phyloP scores from a whole-genome alignment of 257 asterid genomes.

The Lithospermum erythrorhizon region DNA sequence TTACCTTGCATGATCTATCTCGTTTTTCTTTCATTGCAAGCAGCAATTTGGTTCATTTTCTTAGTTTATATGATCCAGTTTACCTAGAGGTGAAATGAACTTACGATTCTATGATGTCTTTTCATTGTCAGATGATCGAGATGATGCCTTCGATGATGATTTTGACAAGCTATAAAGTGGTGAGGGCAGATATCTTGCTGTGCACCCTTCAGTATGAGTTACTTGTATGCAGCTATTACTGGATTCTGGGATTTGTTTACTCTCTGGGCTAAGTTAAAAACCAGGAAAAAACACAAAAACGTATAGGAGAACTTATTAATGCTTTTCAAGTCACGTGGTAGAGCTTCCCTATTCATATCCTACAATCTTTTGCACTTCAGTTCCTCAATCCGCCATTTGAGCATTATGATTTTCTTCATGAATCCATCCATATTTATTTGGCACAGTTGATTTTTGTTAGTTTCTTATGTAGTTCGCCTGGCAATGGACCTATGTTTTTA shows the following conservation, averaged over 20 bases:
- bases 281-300: too few relatives aligned
- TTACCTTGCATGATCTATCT: neutral
- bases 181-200: slow-evolving; percentile 16
- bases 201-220: too few relatives aligned
- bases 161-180: slow-evolving; percentile 67
- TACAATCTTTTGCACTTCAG: neutral
- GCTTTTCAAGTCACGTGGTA: too few relatives aligned
- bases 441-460: neutral
- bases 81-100: neutral
- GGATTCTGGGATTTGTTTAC: too few relatives aligned
- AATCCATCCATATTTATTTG: neutral
- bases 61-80: neutral
- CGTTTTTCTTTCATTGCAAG: neutral
- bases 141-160: slow-evolving; percentile 63
- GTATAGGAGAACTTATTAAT: neutral
- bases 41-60: neutral
- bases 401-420: neutral
- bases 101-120: slow-evolving; percentile 5
- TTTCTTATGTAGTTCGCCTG: too few relatives aligned
- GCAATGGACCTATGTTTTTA: too few relatives aligned
- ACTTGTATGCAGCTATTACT: too few relatives aligned
- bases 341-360: neutral
- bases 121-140: slow-evolving; percentile 51
- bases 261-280: too few relatives aligned
- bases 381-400: neutral